Percentiles rank a stretch among this genome's conserved stretches.
phyloP scores from a whole-genome alignment of 2,329 filamentous ascomycete genomes.

The Neobulgaria alba region DNA sequence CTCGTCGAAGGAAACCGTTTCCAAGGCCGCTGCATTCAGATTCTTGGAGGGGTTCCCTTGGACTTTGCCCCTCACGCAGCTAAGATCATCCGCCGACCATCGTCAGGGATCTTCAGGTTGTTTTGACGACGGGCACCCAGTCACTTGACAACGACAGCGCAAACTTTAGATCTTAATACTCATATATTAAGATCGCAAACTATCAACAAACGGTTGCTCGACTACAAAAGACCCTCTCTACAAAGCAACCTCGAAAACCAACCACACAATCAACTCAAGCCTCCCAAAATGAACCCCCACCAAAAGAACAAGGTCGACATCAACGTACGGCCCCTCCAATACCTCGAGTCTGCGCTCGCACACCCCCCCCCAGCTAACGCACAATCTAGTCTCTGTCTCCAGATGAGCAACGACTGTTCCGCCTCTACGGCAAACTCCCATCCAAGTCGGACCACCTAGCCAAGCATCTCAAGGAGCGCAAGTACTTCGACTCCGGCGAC shows the following conservation, averaged over 20 bases:
- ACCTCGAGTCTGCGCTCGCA: background rate
- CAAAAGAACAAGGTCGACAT: conserved; percentile 98
- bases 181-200: conserved; percentile 3
- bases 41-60: too few relatives aligned
- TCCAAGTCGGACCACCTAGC: conserved; percentile 93
- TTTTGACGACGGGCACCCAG: background rate
- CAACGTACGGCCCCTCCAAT: conserved; percentile 56
- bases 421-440: conserved; percentile 94
- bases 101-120: background rate
- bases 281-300: conserved; percentile 80
- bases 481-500: conserved; percentile 95
- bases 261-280: conserved; percentile 3
- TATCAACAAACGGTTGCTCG: background rate
- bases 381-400: conserved; percentile 68
- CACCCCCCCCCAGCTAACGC: conserved; percentile 8
- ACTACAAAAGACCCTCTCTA: background rate
- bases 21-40: too few relatives aligned
- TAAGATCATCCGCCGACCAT: background rate
- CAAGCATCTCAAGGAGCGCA: conserved; percentile 98
- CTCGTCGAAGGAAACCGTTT: too few relatives aligned
- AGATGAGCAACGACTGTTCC: conserved; percentile 93
- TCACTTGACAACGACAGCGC: background rate
- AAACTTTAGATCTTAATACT: background rate
- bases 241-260: background rate
- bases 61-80: background rate